Conservation (phyloP, 2,329 filamentous ascomycete genomes). For the Graphium sp. region DNA sequence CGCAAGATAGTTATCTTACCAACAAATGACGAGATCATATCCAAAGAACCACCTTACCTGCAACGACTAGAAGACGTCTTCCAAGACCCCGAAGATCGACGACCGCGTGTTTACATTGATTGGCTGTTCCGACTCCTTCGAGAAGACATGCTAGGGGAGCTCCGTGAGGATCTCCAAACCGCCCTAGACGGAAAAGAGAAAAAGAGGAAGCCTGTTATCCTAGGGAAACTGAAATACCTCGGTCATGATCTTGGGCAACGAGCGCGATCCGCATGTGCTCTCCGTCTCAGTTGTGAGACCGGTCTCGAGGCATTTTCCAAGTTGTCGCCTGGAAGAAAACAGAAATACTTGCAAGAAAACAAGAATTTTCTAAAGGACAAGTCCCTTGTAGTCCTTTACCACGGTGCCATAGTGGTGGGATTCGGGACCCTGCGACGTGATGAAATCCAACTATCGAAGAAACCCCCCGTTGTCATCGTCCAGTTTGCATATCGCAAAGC, state of each 20-base stretch:
- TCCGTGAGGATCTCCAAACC: conserved; percentile 42
- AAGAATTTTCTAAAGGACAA: conserved; percentile 37
- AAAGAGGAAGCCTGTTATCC: conserved; percentile 17
- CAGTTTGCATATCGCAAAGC: conserved; percentile 28
- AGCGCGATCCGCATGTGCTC: conserved; percentile 3
- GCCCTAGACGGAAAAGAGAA: conserved; percentile 29
- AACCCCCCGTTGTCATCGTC: conserved; percentile 29
- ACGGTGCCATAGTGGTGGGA: conserved; percentile 30
- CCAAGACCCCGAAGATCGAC: conserved; percentile 14
- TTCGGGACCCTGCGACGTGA: conserved; percentile 44
- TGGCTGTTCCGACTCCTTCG: conserved; percentile 56
- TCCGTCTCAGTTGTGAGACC: conserved; percentile 15
- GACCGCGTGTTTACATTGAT: conserved; percentile 38
- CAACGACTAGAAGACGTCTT: conserved; percentile 31
- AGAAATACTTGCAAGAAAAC: conserved; percentile 26
- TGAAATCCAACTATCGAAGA: conserved; percentile 20
- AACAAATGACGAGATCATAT: conserved; percentile 46
- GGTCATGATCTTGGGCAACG: conserved; percentile 18
- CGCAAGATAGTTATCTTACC: conserved; percentile 46
- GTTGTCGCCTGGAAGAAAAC: conserved; percentile 14
- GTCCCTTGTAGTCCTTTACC: conserved; percentile 43
- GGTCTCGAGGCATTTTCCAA: conserved; percentile 26
- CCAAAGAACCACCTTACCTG: conserved; percentile 34
- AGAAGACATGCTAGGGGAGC: conserved; percentile 55
- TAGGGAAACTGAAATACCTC: conserved; percentile 20